Conservation (phyloP, 1,139 yeast species). For the Dujonia santamariae region DNA sequence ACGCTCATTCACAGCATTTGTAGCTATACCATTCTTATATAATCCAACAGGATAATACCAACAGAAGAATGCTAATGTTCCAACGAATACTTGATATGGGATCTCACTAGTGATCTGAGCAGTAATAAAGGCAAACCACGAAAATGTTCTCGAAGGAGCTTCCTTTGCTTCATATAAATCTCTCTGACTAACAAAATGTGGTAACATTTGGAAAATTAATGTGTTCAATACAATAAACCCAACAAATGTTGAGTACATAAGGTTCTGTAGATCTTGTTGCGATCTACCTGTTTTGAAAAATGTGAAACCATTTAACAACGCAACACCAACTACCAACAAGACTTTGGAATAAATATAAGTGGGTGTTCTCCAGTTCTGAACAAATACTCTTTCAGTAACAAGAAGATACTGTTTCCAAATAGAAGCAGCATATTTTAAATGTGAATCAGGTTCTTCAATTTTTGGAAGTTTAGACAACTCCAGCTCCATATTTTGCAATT, state of each 20-base stretch:
- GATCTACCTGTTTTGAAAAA: constrained; percentile 31
- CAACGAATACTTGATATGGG: constrained; percentile 32
- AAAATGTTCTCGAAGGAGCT: constrained; percentile 27
- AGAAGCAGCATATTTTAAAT: constrained; percentile 24
- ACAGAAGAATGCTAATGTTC: constrained; percentile 34
- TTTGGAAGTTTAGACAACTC: constrained; percentile 27
- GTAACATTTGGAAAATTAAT: constrained; percentile 51
- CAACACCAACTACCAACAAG: constrained; percentile 33
- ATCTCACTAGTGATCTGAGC: constrained; percentile 36
- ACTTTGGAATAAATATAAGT: constrained; percentile 39
- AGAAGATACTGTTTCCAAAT: constrained; percentile 22
- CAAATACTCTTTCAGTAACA: constrained; percentile 25
- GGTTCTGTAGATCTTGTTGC: constrained; percentile 44
- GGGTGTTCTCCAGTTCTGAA: constrained; percentile 45
- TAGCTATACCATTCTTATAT: constrained; percentile 30
- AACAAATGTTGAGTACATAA: constrained; percentile 57
- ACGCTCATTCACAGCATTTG: constrained; percentile 33
- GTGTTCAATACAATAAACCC: constrained; percentile 45
- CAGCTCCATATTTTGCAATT: constrained; percentile 24
- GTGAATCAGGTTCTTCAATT: constrained; percentile 20
- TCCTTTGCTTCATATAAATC: constrained; percentile 36
- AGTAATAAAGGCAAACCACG: constrained; percentile 37
- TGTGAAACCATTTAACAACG: constrained; percentile 47
- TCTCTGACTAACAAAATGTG: constrained; percentile 31
- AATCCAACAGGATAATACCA: constrained; percentile 44